These are phyloP conservation scores for Hydnomerulius pinastri DNA, from an alignment of 768 basidiomycete species.

Conservation along the genomic window DNA sequence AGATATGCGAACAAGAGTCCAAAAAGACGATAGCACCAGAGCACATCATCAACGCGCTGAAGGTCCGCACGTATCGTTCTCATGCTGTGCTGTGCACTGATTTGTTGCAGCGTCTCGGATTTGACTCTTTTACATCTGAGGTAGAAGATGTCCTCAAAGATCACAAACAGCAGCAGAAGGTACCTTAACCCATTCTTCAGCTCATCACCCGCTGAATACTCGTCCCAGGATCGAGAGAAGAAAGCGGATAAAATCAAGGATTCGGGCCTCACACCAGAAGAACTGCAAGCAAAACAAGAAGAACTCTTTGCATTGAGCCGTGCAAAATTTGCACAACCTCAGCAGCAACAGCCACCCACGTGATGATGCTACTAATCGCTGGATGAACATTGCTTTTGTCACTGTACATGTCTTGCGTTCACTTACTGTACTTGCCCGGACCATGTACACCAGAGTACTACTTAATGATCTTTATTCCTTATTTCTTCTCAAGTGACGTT, in stretches of 20 bases:
- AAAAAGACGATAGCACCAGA: conserved; percentile 99
- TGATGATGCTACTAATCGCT: neutral
- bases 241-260: conserved; percentile 88
- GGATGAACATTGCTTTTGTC: conserved; percentile 5
- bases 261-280: conserved; percentile 89
- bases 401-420: conserved; percentile 2
- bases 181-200: conserved; percentile 32
- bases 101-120: conserved; percentile 75
- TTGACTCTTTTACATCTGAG: conserved; percentile 87
- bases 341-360: conserved; percentile 33
- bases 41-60: conserved; percentile 90
- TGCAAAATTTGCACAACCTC: conserved; percentile 70
- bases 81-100: neutral
- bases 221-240: conserved; percentile 78
- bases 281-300: conserved; percentile 86
- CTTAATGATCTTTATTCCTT: conserved; percentile 35
- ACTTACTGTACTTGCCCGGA: conserved; percentile 20
- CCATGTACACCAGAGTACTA: conserved; percentile 27
- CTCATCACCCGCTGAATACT: conserved; percentile 5
- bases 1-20: conserved; percentile 96
- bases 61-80: conserved; percentile 48
- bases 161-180: conserved; percentile 96
- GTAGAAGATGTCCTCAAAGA: conserved; percentile 93
- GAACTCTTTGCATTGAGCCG: conserved; percentile 90
- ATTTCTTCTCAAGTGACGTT: conserved; percentile 39